A percentile compares a stretch with the other conserved stretches of the same genome.
phyloP scores from a whole-genome alignment of 805 yeast species.

The Wickerhamiella azyma region DNA sequence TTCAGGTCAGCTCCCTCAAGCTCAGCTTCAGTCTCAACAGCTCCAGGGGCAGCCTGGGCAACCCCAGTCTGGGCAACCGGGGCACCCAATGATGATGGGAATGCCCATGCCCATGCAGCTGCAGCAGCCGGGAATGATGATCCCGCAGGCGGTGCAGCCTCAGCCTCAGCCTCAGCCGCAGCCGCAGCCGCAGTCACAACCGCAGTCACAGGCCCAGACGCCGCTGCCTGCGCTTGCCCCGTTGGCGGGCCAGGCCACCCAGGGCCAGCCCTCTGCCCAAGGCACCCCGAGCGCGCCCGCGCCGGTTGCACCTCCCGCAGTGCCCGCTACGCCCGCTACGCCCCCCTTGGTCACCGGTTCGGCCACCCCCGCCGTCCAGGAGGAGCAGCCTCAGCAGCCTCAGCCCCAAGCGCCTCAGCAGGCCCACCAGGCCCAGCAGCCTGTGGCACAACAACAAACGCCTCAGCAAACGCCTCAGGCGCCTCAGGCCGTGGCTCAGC shows the following conservation, averaged over 20 bases:
- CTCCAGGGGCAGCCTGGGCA: slow-evolving; percentile 9
- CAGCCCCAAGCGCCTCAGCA: too few species aligned
- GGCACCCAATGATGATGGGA: slow-evolving; percentile 25
- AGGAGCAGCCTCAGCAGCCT: too few species aligned
- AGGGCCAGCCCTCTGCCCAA: not conserved
- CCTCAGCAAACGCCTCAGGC: too few species aligned
- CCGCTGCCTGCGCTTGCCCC: not conserved
- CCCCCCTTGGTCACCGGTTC: too few species aligned
- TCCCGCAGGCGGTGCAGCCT: slow-evolving; percentile 11
- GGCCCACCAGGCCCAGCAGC: too few species aligned
- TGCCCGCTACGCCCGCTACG: not conserved
- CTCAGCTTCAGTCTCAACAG: slow-evolving; percentile 10
- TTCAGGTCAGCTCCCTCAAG: too few species aligned
- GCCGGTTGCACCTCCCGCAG: slow-evolving; percentile 1
- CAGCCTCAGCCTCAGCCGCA: slow-evolving; percentile 12
- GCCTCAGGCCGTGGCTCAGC: too few species aligned
- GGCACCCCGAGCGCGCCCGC: not conserved
- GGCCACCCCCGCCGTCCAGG: slow-evolving; percentile 10
- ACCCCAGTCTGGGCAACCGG: slow-evolving; percentile 15
- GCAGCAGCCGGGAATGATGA: slow-evolving; percentile 17
- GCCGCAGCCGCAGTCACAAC: slow-evolving; percentile 7
- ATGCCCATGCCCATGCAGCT: slow-evolving; percentile 14
- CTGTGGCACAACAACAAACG: too few species aligned
- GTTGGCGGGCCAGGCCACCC: not conserved
- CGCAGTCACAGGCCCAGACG: slow-evolving; percentile 5